These are phyloP conservation scores for Primulina eburnea DNA, from an alignment of 257 asterid genomes.

Conservation along the genomic window DNA sequence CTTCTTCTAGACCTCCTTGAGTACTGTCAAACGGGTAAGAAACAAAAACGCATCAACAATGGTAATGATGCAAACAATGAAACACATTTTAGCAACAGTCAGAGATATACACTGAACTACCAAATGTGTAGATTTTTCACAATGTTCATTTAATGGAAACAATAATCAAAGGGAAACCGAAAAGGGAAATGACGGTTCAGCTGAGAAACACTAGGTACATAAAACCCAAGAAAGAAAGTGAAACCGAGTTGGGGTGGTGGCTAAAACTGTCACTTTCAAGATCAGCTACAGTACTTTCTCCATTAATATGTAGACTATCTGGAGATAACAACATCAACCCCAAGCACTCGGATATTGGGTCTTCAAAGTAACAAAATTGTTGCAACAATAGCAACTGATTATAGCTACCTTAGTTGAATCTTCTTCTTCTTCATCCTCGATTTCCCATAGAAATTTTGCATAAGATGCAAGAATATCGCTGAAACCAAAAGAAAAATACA, in stretches of 20 bases:
- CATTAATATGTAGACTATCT: background rate
- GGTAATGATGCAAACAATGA: background rate
- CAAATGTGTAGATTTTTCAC: background rate
- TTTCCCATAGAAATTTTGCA: conserved; percentile 87
- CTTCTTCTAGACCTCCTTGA: conserved; percentile 31
- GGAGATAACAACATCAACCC: background rate
- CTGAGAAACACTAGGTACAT: background rate
- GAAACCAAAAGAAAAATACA: conserved; percentile 27
- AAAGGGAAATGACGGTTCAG: background rate
- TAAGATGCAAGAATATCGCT: conserved; percentile 75
- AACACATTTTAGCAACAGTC: background rate
- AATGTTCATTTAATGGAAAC: background rate
- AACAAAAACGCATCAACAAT: background rate
- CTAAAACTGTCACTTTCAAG: background rate
- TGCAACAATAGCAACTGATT: background rate
- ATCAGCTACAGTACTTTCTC: background rate
- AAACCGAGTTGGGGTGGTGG: background rate
- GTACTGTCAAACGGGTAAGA: conserved; percentile 37
- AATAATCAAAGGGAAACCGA: background rate
- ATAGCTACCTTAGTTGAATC: conserved; percentile 20
- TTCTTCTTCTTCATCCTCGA: conserved; percentile 40
- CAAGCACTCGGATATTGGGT: background rate
- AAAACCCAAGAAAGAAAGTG: background rate
- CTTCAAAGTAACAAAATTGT: background rate
- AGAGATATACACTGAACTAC: background rate